A percentile compares a stretch with the other conserved stretches of the same genome.
Evolutionary conservation across 2,329 filamentous ascomycete species (phyloP).

Genomic region (Anthostomella pinea): DNA sequence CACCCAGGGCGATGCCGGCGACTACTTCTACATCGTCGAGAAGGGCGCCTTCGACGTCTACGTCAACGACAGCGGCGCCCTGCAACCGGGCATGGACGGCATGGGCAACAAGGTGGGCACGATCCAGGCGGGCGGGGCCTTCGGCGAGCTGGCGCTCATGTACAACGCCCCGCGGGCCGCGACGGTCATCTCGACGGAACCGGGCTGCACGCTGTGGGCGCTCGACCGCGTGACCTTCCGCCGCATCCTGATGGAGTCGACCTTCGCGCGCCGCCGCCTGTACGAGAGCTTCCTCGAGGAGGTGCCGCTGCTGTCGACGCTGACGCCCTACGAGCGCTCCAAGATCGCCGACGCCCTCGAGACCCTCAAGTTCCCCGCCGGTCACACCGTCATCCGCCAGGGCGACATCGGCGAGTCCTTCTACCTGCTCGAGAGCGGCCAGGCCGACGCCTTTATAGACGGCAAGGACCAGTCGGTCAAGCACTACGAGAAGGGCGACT

Average conservation of each 20-base stretch:
- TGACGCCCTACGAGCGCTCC: conserved; percentile 89
- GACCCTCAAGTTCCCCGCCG: conserved; percentile 78
- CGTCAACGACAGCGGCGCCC: conserved; percentile 73
- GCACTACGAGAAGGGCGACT: conserved; percentile 86
- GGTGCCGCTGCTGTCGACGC: conserved; percentile 76
- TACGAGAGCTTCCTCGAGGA: conserved; percentile 97
- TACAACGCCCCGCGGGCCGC: conserved; percentile 96
- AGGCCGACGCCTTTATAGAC: conserved; percentile 83
- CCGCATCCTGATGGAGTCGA: conserved; percentile 96
- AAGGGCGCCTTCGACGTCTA: conserved; percentile 87
- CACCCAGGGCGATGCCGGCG: conserved; percentile 89
- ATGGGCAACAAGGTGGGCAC: conserved; percentile 78
- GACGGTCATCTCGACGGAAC: conserved; percentile 81
- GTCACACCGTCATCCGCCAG: conserved; percentile 82
- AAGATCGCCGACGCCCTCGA: conserved; percentile 98
- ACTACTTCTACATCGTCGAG: conserved; percentile 98
- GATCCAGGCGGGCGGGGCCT: conserved; percentile 86
- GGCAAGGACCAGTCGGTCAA: conserved; percentile 69
- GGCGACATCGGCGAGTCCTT: conserved; percentile 91
- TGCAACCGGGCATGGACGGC: conserved; percentile 78
- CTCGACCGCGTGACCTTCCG: conserved; percentile 95
- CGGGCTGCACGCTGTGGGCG: conserved; percentile 82
- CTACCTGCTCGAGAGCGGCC: conserved; percentile 83
- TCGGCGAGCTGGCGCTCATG: conserved; percentile 96
- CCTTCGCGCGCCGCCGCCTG: conserved; percentile 92